These are phyloP conservation scores for Asterella californica DNA, from an alignment of 225 moss, liverwort and hornwort genomes.

Conservation along the genomic window DNA sequence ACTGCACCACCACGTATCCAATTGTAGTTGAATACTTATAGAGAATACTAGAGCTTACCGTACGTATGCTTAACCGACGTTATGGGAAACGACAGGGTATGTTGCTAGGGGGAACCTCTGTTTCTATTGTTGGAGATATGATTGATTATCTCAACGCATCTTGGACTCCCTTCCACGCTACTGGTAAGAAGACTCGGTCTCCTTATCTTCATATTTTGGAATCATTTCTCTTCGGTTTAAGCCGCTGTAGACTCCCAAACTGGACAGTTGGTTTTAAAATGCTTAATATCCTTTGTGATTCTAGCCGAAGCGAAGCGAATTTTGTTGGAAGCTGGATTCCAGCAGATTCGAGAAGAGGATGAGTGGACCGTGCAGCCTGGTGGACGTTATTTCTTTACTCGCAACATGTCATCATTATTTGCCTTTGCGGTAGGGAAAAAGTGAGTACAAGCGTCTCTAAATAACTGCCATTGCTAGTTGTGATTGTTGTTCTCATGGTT, in stretches of 20 bases:
- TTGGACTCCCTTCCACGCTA: constrained; percentile 84
- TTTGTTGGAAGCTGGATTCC: constrained; percentile 67
- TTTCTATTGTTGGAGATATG: constrained; percentile 58
- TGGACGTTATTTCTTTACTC: constrained; percentile 80
- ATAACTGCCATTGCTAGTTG: too few species aligned
- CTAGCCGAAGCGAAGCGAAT: constrained; percentile 64
- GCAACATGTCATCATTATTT: constrained; percentile 88
- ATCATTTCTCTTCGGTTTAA: background rate
- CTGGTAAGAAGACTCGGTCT: constrained; percentile 39
- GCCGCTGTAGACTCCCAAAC: background rate
- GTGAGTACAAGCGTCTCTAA: constrained; percentile 26
- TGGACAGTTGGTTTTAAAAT: too few species aligned
- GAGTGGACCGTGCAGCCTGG: constrained; percentile 76
- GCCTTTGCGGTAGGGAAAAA: constrained; percentile 77
- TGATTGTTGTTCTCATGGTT: too few species aligned
- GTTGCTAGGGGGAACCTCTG: background rate
- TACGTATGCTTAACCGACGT: background rate
- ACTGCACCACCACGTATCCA: too few species aligned
- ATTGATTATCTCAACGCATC: constrained; percentile 67
- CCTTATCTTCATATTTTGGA: background rate
- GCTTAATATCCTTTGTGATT: background rate
- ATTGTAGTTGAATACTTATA: background rate
- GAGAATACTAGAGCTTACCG: background rate
- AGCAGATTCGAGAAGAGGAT: constrained; percentile 70
- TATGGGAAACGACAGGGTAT: constrained; percentile 7